These are phyloP conservation scores for Cryptococcus sp. DNA, from an alignment of 1,284 basidiomycete genomes.

Conservation along the genomic window DNA sequence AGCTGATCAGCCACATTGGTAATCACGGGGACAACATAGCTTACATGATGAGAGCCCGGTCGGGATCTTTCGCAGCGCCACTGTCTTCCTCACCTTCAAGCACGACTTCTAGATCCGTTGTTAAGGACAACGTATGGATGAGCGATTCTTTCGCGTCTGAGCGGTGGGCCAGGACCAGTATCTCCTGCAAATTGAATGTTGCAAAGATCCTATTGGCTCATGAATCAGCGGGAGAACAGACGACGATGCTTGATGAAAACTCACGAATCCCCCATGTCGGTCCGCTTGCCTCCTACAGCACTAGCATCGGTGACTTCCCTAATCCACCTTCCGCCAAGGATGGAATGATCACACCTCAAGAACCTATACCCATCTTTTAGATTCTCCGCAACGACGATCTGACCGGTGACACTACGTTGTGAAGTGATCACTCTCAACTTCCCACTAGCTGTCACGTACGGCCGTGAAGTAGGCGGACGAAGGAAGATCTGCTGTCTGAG, in stretches of 20 bases:
- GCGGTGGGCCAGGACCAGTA: conserved; percentile 64
- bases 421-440: conserved; percentile 70
- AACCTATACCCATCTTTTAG: conserved; percentile 67
- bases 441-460: conserved; percentile 59
- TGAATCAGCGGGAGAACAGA: too few species aligned
- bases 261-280: conserved; percentile 58
- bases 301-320: conserved; percentile 27
- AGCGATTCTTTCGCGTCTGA: conserved; percentile 24
- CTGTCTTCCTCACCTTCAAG: conserved; percentile 16
- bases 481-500: conserved; percentile 37
- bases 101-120: conserved; percentile 26
- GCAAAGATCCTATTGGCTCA: conserved; percentile 68
- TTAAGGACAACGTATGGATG: conserved; percentile 23
- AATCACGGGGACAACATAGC: background rate
- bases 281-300: conserved; percentile 38
- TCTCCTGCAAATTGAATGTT: conserved; percentile 82
- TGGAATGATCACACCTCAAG: conserved; percentile 80
- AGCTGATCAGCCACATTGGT: conserved; percentile 1
- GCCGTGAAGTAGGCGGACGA: conserved; percentile 28
- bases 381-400: conserved; percentile 73
- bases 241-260: conserved; percentile 11
- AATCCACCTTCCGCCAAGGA: conserved; percentile 89
- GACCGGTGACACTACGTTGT: conserved; percentile 69
- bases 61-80: conserved; percentile 12
- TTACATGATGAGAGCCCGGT: conserved; percentile 40